Evolutionary conservation across 1,139 yeast species (phyloP).

Genomic region (Lodderomyces oxycetoniae): DNA sequence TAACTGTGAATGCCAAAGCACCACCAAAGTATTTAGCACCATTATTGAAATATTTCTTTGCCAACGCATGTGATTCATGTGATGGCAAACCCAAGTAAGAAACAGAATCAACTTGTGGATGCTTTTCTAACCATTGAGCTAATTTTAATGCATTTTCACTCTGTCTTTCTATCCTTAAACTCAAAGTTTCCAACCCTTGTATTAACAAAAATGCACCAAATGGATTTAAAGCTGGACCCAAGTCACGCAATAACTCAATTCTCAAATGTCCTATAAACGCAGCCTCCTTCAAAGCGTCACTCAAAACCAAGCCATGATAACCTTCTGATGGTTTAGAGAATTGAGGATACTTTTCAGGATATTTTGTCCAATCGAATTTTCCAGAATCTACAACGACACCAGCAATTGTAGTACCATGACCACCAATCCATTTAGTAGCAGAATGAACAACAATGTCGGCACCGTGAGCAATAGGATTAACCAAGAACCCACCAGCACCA

Average conservation of each 20-base stretch:
- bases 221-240: slow-evolving; percentile 87
- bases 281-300: slow-evolving; percentile 73
- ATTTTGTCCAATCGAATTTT: slow-evolving; percentile 83
- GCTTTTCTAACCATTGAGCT: slow-evolving; percentile 70
- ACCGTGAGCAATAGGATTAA: slow-evolving; percentile 83
- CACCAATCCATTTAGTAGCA: slow-evolving; percentile 98
- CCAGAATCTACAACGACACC: slow-evolving; percentile 91
- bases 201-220: slow-evolving; percentile 79
- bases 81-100: slow-evolving; percentile 85
- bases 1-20: slow-evolving; percentile 83
- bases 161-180: slow-evolving; percentile 91
- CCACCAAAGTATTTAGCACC: slow-evolving; percentile 71
- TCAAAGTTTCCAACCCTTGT: slow-evolving; percentile 91
- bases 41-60: slow-evolving; percentile 67
- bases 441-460: slow-evolving; percentile 85
- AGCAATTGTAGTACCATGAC: slow-evolving; percentile 93
- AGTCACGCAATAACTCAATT: slow-evolving; percentile 83
- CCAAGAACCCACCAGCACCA: slow-evolving; percentile 92
- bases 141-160: slow-evolving; percentile 77
- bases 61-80: slow-evolving; percentile 77
- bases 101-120: slow-evolving; percentile 78
- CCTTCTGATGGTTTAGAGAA: slow-evolving; percentile 88
- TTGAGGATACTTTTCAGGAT: slow-evolving; percentile 87
- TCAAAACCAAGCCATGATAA: slow-evolving; percentile 81
- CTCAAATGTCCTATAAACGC: slow-evolving; percentile 81